phyloP scores from a whole-genome alignment of 805 yeast genomes.

The Metahyphopichia silvanorum region DNA sequence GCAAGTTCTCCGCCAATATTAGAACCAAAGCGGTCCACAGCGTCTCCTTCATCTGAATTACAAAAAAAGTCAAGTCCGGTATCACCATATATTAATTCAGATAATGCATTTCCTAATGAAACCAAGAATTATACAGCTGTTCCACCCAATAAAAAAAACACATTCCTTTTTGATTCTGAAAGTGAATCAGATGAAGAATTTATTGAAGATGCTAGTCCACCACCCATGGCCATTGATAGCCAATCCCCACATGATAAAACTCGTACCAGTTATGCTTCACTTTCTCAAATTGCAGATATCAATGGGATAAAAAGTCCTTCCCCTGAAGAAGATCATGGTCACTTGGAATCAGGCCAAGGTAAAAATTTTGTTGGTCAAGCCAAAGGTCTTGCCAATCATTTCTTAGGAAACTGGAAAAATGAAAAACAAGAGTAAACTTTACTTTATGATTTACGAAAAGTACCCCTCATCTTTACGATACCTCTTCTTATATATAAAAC shows the following conservation, averaged over 20 bases:
- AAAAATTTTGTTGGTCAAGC: conserved; percentile 32
- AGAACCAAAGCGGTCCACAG: too few species aligned
- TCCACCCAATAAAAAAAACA: conserved; percentile 8
- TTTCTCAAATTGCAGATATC: conserved; percentile 51
- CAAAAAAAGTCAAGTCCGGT: conserved; percentile 36
- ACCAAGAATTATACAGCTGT: conserved; percentile 1
- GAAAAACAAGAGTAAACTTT: too few species aligned
- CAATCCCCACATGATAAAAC: conserved; percentile 2
- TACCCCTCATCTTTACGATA: too few species aligned
- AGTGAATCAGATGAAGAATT: conserved; percentile 33
- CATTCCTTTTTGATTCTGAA: conserved; percentile 38
- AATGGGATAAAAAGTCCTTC: conserved; percentile 32
- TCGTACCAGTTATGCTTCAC: conserved; percentile 39
- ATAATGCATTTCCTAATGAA: conserved; percentile 27
- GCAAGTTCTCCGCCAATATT: too few species aligned
- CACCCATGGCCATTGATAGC: conserved; percentile 1
- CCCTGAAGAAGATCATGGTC: conserved; percentile 14
- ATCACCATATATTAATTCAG: conserved; percentile 42
- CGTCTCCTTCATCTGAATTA: conserved; percentile 10
- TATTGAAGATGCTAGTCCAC: conserved; percentile 13
- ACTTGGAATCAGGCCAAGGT: conserved; percentile 3
- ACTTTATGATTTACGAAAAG: too few species aligned
- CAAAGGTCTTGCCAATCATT: conserved; percentile 31
- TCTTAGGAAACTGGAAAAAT: conserved; percentile 25
- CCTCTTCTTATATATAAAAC: too few species aligned